These are phyloP conservation scores for Cytidiella melzeri DNA, from an alignment of 768 basidiomycete genomes.

Conservation along the genomic window DNA sequence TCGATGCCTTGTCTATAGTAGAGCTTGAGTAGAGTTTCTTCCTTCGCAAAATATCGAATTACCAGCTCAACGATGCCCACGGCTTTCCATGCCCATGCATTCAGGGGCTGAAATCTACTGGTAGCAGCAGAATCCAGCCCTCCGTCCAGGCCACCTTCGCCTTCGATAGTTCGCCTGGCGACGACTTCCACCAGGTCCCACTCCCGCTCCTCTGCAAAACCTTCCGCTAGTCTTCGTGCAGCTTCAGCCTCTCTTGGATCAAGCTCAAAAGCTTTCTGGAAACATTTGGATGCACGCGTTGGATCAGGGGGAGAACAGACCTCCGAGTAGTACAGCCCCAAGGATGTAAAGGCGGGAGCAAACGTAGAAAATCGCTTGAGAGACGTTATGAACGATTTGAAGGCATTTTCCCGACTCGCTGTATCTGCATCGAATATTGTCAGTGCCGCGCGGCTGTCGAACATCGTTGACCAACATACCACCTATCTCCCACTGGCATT, in stretches of 20 bases:
- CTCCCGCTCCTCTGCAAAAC: slow-evolving; percentile 88
- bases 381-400: slow-evolving; percentile 71
- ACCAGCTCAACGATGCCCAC: slow-evolving; percentile 89
- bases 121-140: slow-evolving; percentile 33
- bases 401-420: slow-evolving; percentile 55
- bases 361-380: slow-evolving; percentile 70
- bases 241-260: slow-evolving; percentile 86
- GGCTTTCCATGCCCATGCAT: slow-evolving; percentile 98
- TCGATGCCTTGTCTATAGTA: slow-evolving; percentile 53
- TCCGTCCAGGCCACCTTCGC: slow-evolving; percentile 71
- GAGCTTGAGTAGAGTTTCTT: not conserved
- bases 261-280: slow-evolving; percentile 96
- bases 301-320: slow-evolving; percentile 67
- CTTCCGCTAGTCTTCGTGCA: slow-evolving; percentile 75
- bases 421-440: too few relatives aligned
- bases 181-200: slow-evolving; percentile 96
- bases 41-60: slow-evolving; percentile 23
- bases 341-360: slow-evolving; percentile 89
- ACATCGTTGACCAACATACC: too few relatives aligned
- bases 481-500: slow-evolving; percentile 64
- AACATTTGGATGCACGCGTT: slow-evolving; percentile 86
- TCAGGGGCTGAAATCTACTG: slow-evolving; percentile 59
- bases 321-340: slow-evolving; percentile 86
- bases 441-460: too few relatives aligned
- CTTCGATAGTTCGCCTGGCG: slow-evolving; percentile 88